Evolutionary conservation across 371 early-diverging fungal genomes (phyloP), one percentile per base, ranked within the genome.

Genomic region (Mucor piriformis): DNA sequence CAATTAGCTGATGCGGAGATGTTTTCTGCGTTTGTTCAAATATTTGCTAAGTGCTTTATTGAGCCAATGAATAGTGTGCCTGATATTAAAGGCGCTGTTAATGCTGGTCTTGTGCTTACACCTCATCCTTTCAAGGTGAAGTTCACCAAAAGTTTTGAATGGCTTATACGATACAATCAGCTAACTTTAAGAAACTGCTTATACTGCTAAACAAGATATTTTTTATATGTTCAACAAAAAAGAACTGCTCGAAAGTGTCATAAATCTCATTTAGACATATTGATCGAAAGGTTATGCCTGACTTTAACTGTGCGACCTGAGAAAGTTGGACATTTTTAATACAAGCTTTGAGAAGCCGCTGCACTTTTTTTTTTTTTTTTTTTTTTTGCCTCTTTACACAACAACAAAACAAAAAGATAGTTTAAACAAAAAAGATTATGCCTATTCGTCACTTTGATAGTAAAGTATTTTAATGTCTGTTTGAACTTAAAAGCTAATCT

Each of bases 381-480:
- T n/a, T 37, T n/a, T 6, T 37, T 37, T n/a, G 38, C 38, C n/a
- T 37, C 13, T 37, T 37, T n/a, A 37, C 11, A 37, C 38, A 37
- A 11, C 38, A 37, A 37, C 6, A n/a, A 11, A 37, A 37, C 13
- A n/a, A 37, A 37, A 29, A 29, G 8, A 29, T 12, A n/a, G 3
- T 37, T 37, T n/a, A 18, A 42, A 42, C 1, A 42, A 42, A 6
- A 42, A n/a, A n/a, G n/a, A 42, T 42, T 20, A 84, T 84, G 84
- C 83, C 83, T 35, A 79, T 84, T 66, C 83, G 83, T 51, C 83
- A 80, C 69, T 82, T 84, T 63, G 85, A 84, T 61, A 74, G 85
- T 84, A 82, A 72, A 69, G 16, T 11, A 20, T 5, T 16, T 27
- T 0, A n/a, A 40, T n/a, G n/a, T n/a, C n/a, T n/a, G n/a, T n/a